Conservation (phyloP, 441 rosid species). For the Corymbia calophylla region DNA sequence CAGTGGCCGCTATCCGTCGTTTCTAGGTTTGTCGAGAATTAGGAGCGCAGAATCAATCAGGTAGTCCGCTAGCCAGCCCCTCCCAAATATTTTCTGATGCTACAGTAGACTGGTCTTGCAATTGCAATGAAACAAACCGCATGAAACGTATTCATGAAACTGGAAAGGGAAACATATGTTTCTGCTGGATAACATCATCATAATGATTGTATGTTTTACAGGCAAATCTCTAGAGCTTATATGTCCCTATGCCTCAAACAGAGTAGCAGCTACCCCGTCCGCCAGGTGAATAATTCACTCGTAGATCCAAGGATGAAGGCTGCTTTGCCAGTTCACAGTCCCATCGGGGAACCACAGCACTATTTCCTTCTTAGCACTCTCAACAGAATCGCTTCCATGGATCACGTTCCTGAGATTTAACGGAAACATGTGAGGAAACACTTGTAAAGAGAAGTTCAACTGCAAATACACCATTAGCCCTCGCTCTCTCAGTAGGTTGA, state of each 20-base stretch:
- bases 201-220: background rate
- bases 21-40: background rate
- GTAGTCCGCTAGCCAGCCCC: background rate
- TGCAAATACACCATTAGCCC: background rate
- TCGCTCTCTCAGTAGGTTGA: background rate
- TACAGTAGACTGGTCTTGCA: background rate
- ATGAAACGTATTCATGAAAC: background rate
- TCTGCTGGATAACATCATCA: background rate
- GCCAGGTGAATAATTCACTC: constrained; percentile 20
- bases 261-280: background rate
- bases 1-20: background rate
- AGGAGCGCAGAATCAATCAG: background rate
- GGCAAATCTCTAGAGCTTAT: background rate
- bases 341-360: constrained; percentile 90
- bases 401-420: constrained; percentile 58
- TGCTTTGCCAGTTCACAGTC: constrained; percentile 71
- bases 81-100: background rate
- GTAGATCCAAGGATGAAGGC: constrained; percentile 72
- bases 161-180: background rate
- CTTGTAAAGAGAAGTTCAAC: background rate
- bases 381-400: constrained; percentile 87
- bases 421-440: background rate
- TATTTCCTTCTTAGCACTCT: constrained; percentile 76
- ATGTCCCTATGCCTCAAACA: background rate
- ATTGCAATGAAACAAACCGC: background rate